These are phyloP conservation scores for Aspergillus vadensis DNA, from an alignment of 2,329 filamentous ascomycete genomes.

Conservation along the genomic window DNA sequence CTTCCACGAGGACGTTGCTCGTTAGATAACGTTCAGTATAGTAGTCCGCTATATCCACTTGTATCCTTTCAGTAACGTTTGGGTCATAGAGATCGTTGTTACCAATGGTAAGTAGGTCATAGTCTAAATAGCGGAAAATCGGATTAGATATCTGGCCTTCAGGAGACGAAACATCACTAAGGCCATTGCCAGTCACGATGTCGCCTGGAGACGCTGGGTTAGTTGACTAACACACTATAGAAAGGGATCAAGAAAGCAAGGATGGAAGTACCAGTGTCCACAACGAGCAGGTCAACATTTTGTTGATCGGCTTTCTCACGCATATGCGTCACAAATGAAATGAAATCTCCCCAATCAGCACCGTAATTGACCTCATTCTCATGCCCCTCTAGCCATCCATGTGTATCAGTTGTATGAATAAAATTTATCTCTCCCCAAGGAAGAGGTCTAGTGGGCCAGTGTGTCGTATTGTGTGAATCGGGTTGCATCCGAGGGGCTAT, in stretches of 20 bases:
- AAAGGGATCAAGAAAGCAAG: not conserved
- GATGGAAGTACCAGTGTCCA: slow-evolving; percentile 2
- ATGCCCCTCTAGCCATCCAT: slow-evolving; percentile 4
- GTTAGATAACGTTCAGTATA: not conserved
- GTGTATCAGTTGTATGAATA: slow-evolving; percentile 4
- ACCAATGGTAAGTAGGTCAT: not conserved
- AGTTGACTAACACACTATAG: not conserved
- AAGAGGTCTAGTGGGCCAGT: not conserved
- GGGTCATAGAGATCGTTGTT: not conserved
- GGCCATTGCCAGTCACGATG: not conserved
- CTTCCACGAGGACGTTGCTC: not conserved
- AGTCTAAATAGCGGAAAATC: not conserved
- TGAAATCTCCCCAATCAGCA: slow-evolving; percentile 1
- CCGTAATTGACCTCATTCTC: slow-evolving; percentile 3
- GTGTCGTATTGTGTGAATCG: not conserved
- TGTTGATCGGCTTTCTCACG: not conserved
- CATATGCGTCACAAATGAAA: slow-evolving; percentile 6
- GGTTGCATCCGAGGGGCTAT: not conserved
- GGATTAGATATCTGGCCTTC: not conserved
- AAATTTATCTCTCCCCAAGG: slow-evolving; percentile 6
- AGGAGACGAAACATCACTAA: not conserved
- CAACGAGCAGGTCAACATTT: slow-evolving; percentile 3
- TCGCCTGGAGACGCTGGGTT: not conserved
- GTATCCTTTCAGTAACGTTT: not conserved
- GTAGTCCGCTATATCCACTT: not conserved